phyloP scores from a whole-genome alignment of 768 basidiomycete genomes.

The Mycena rebaudengoi region DNA sequence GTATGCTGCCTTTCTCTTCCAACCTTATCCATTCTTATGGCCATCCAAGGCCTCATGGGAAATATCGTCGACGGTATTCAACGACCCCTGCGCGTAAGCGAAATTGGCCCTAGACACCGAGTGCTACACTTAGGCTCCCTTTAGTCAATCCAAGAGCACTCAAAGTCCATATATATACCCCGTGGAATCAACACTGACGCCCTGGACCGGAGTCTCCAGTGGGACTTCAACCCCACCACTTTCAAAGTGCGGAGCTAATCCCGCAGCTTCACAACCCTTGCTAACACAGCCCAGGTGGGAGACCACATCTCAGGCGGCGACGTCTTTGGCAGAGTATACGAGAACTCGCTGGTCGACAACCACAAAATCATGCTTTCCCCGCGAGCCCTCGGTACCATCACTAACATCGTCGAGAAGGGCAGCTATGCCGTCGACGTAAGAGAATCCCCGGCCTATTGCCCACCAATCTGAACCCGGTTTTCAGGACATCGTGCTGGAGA shows the following conservation, averaged over 20 bases:
- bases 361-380: slow-evolving; percentile 98
- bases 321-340: slow-evolving; percentile 93
- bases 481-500: slow-evolving; percentile 94
- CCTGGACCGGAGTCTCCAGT: slow-evolving; percentile 85
- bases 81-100: slow-evolving; percentile 83
- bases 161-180: slow-evolving; percentile 99
- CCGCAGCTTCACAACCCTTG: slow-evolving; percentile 12
- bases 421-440: slow-evolving; percentile 88
- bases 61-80: slow-evolving; percentile 99
- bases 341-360: slow-evolving; percentile 95
- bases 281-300: slow-evolving; percentile 67
- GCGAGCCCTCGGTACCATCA: slow-evolving; percentile 93
- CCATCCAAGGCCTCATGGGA: slow-evolving; percentile 86
- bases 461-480: background rate
- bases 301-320: slow-evolving; percentile 98
- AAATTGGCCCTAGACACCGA: background rate
- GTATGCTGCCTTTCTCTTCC: slow-evolving; percentile 51
- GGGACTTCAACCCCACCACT: slow-evolving; percentile 91
- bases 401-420: slow-evolving; percentile 92
- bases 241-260: slow-evolving; percentile 65
- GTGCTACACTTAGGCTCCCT: slow-evolving; percentile 19
- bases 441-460: slow-evolving; percentile 33
- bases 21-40: background rate
- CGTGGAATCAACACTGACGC: slow-evolving; percentile 98
- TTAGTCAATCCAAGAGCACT: slow-evolving; percentile 92